Evolutionary conservation across 768 basidiomycete species (phyloP).

Genomic region (Clavaria fumosa): DNA sequence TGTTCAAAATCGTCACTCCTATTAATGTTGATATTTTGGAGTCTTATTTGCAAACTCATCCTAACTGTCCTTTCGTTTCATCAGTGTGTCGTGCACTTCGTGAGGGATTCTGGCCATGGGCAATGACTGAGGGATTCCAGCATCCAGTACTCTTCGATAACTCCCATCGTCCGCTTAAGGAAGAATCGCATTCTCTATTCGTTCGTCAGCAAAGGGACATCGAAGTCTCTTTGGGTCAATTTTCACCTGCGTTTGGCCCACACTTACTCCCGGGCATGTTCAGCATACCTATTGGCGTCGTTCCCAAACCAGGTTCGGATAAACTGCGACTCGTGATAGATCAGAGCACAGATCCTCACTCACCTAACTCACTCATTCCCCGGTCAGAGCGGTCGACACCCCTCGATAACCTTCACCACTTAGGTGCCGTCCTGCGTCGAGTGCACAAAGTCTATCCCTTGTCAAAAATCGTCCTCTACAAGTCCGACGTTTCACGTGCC

Average conservation of each 20-base stretch:
- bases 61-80: conserved; percentile 20
- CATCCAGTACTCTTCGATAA: conserved; percentile 11
- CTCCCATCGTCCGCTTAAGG: conserved; percentile 2
- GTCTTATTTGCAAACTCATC: conserved; percentile 13
- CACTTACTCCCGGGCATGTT: conserved; percentile 22
- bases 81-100: conserved; percentile 16
- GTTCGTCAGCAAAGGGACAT: conserved; percentile 11
- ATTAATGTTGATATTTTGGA: background rate
- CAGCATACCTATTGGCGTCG: conserved; percentile 18
- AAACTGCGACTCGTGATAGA: conserved; percentile 24
- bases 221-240: conserved; percentile 9
- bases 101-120: conserved; percentile 27
- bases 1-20: background rate
- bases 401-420: background rate
- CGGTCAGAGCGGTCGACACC: background rate
- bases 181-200: conserved; percentile 8
- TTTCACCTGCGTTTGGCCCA: conserved; percentile 13
- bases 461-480: conserved; percentile 14
- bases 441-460: conserved; percentile 18
- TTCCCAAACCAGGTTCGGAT: conserved; percentile 18
- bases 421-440: background rate
- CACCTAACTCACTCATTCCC: background rate
- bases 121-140: conserved; percentile 6
- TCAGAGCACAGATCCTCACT: conserved; percentile 18
- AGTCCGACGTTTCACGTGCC: conserved; percentile 23